Base-by-base conservation (phyloP, 2,329 filamentous ascomycete species). In the Monosporascus sp. region DNA sequence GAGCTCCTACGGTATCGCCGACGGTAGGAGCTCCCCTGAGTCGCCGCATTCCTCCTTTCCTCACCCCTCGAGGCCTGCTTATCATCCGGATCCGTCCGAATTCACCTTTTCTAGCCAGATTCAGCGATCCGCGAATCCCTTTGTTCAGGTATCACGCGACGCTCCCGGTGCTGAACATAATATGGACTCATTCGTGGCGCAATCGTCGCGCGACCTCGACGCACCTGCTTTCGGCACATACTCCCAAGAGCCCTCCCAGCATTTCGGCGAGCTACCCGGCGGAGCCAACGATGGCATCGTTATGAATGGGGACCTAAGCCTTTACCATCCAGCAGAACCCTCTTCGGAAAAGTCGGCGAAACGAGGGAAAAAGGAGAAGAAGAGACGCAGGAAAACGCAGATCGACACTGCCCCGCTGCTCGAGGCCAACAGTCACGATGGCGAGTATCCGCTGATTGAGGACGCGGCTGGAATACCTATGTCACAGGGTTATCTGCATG, bases 351-450 rank as follows among this genome's bases (percentile, higher is more conserved):
- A 18, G 17, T 25, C 20, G 14, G 11, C 42, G 5, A 46, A 46
- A 31, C 42, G 42, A 15, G 38, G n/a, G 42, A 46, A 31, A 24
- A 46, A 47, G 36, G 37, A 46, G 22, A 49, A n/a, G 20, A 51
- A 39, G 15, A 54, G 41, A 37, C 57, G 44, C 2, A 50, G 51
- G 46, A 59, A 51, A 34, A 53, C 51, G 24, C 55, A 22, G n/a
- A 58, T 48, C 48, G 53, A 58, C 37, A 34, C 49, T 7, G 54
- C 50, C 14, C 58, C 54, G 50, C 51, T 55, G 11, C 6, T 38
- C 6, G 51, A 48, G 7, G 51, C 47, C 20, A 36, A 48, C 8
- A 38, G 5, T 27, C 22, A 44, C 24, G 5, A 39, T 22, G 20
- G 38, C 25, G 47, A 53, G 53, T 49, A 36, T 38, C 17, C 17